These are phyloP conservation scores for Aristolochia contorta DNA, from an alignment of 164 flowering plant species.

Conservation along the genomic window DNA sequence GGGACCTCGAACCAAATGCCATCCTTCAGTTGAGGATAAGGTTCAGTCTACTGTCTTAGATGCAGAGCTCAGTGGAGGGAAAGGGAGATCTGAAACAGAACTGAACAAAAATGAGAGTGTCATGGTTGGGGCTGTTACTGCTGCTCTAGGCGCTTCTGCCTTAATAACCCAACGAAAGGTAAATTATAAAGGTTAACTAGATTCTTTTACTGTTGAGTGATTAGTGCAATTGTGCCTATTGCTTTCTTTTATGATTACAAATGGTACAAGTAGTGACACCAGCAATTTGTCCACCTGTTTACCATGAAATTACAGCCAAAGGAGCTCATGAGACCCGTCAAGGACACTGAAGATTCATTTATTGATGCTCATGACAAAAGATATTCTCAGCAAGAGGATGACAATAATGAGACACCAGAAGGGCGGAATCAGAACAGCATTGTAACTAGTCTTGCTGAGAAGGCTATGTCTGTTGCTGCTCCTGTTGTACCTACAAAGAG, in stretches of 20 bases:
- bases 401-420: conserved; percentile 25
- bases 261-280: neutral
- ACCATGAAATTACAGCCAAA: conserved; percentile 9
- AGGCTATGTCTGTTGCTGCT: conserved; percentile 95
- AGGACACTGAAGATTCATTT: conserved; percentile 28
- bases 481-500: conserved; percentile 90
- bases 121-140: conserved; percentile 90
- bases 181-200: conserved; percentile 3
- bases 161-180: conserved; percentile 57
- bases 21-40: conserved; percentile 6
- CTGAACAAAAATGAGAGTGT: conserved; percentile 21
- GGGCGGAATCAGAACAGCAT: conserved; percentile 38
- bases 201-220: neutral
- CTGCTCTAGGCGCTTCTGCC: conserved; percentile 93
- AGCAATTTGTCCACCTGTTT: too few relatives aligned
- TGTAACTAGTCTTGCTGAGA: conserved; percentile 84
- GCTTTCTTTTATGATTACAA: neutral
- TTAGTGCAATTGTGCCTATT: neutral
- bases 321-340: conserved; percentile 7
- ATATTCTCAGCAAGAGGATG: conserved; percentile 21
- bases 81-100: conserved; percentile 9
- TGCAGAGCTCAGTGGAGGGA: conserved; percentile 7
- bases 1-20: conserved; percentile 11
- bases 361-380: conserved; percentile 20
- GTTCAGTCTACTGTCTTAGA: conserved; percentile 11